phyloP scores from a whole-genome alignment of 2,329 filamentous ascomycete species.

The Fusarium veterinarium region DNA sequence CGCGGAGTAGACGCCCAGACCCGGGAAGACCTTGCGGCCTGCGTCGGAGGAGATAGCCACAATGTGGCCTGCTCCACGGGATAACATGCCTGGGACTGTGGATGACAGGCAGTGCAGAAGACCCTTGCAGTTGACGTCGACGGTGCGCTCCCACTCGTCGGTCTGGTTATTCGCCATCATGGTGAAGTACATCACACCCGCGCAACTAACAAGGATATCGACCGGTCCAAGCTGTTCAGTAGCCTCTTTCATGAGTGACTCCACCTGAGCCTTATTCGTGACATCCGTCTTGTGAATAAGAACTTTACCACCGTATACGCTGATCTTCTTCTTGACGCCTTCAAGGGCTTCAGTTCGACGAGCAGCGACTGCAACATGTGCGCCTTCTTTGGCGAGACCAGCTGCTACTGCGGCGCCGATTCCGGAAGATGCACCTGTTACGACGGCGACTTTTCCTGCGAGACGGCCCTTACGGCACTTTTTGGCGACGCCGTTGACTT shows the following conservation, averaged over 20 bases:
- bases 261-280: conserved; percentile 73
- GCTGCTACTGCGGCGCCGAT: conserved; percentile 80
- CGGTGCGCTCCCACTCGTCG: conserved; percentile 83
- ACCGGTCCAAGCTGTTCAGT: conserved; percentile 74
- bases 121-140: conserved; percentile 89
- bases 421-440: conserved; percentile 84
- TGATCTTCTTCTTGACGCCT: conserved; percentile 70
- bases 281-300: conserved; percentile 79
- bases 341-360: conserved; percentile 77
- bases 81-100: conserved; percentile 77
- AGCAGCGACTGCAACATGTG: conserved; percentile 77
- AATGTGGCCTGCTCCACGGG: conserved; percentile 76
- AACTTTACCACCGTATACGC: conserved; percentile 69
- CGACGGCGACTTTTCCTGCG: conserved; percentile 75
- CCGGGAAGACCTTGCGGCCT: conserved; percentile 84
- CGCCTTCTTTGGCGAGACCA: conserved; percentile 76
- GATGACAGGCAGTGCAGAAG: conserved; percentile 78
- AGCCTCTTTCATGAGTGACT: conserved; percentile 70
- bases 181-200: conserved; percentile 89
- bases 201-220: conserved; percentile 83
- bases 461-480: conserved; percentile 65
- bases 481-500: conserved; percentile 43
- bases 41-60: conserved; percentile 87
- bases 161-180: conserved; percentile 82
- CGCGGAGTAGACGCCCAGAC: conserved; percentile 83